Percentiles rank a stretch among this genome's conserved stretches.
These are phyloP conservation scores for Neopestalotiopsis sp. DNA, from an alignment of 2,329 filamentous ascomycete genomes.

Conservation along the genomic window DNA sequence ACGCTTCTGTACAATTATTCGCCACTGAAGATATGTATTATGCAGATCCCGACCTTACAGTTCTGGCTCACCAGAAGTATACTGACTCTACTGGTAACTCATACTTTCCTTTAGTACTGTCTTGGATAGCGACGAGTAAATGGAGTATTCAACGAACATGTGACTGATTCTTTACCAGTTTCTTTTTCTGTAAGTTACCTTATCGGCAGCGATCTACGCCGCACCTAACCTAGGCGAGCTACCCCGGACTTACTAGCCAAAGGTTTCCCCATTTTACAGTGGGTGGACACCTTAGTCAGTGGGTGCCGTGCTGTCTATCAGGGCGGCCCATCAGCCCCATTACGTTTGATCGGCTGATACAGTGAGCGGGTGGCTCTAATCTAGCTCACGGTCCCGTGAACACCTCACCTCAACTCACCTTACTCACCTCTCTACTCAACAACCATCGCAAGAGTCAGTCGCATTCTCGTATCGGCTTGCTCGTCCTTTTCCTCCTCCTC, in stretches of 20 bases:
- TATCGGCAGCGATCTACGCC: neutral
- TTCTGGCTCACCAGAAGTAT: too few relatives aligned
- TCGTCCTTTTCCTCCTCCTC: neutral
- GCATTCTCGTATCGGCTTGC: neutral
- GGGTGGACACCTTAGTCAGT: neutral
- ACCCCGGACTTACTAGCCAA: slow-evolving; percentile 14
- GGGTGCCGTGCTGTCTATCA: neutral
- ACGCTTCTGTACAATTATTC: too few relatives aligned
- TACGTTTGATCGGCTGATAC: slow-evolving; percentile 12
- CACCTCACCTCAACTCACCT: slow-evolving; percentile 2
- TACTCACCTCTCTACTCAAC: neutral
- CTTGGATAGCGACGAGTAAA: neutral
- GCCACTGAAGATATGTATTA: too few relatives aligned
- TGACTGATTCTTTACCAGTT: neutral
- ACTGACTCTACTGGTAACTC: too few relatives aligned
- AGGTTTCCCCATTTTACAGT: neutral
- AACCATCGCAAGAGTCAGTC: neutral
- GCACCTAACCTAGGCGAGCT: neutral
- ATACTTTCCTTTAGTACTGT: too few relatives aligned
- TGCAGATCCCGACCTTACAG: too few relatives aligned
- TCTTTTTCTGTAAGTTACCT: neutral
- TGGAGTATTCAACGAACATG: neutral
- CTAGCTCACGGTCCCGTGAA: neutral
- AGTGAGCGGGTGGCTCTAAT: neutral
- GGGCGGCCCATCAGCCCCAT: slow-evolving; percentile 9